Evolutionary conservation across 1,139 yeast species (phyloP), one percentile per base, ranked within the genome.

Genomic region (Yamadazyma membranifaciens): DNA sequence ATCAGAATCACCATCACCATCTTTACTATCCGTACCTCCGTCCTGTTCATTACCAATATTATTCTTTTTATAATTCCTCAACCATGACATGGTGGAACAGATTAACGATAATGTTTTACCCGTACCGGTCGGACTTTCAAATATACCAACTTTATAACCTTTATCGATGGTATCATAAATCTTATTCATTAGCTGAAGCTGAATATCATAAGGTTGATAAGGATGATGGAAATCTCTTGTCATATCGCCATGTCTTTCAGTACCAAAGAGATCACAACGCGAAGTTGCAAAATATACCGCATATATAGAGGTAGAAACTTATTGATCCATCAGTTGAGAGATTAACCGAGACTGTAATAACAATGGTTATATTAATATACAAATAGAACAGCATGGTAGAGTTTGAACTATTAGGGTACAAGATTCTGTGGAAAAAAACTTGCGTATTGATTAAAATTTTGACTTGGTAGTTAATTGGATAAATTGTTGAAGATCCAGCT

Each of bases 101-200:
- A 91, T 86, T 34, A 91, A 65, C 1, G 96, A 87, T 7, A 91
- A 65, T 0, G 97, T 89, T 61, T 91, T 91, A 4, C 98, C 98
- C 1, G 94, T 87, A 3, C 98, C 98, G 0, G 98, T 91, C 0
- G 98, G 98, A 47, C 95, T 84, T 59, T 91, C 98, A 54, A 91
- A 85, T 6, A 91, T 68, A 0, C 95, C 96, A 2, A 91, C 68
- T 56, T 84, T 87, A 57, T 73, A 80, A 24, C 70, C 69, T 12
- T 67, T 63, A 9, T 74, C 71, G 11, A 91, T 69, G 2, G 88
- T 75, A 20, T 76, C 77, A 54, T 85, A 85, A 15, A 92, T 73
- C 24, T 81, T 77, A 34, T 70, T 68, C 98, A 91, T 91, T 47
- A 91, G 75, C 49, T 83, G 78, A 29, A 74, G 38, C 59, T 91